A percentile compares a stretch with the other conserved stretches of the same genome.
Conservation (phyloP, 768 basidiomycete genomes). For the Tricholoma hemisulphureum region DNA sequence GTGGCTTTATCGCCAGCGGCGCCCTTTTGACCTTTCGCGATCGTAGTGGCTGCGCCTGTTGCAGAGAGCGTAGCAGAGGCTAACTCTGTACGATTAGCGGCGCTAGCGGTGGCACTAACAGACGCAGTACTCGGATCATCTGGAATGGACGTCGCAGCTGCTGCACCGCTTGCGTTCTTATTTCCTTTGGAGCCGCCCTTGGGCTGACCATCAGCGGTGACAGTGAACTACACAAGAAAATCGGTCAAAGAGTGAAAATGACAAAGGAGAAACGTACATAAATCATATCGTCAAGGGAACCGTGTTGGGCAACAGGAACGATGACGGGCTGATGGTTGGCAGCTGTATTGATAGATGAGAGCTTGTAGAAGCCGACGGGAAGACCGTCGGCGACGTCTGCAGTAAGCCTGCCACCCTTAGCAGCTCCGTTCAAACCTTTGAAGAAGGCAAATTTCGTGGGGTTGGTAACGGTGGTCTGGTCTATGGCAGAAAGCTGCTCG, state of each 20-base stretch:
- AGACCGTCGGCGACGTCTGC: slow-evolving; percentile 49
- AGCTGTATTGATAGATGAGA: slow-evolving; percentile 51
- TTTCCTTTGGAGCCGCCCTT: slow-evolving; percentile 6
- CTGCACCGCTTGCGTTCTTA: slow-evolving; percentile 7
- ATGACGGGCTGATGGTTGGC: slow-evolving; percentile 51
- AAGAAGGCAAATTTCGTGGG: slow-evolving; percentile 61
- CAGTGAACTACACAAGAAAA: slow-evolving; percentile 28
- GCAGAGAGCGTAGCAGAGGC: slow-evolving; percentile 3
- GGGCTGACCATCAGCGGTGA: slow-evolving; percentile 32
- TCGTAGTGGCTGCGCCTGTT: slow-evolving; percentile 11
- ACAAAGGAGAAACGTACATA: slow-evolving; percentile 36
- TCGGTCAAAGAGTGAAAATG: background rate
- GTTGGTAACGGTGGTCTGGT: slow-evolving; percentile 44
- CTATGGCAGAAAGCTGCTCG: slow-evolving; percentile 25
- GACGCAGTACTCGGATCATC: background rate
- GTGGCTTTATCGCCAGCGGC: background rate
- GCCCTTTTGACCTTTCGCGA: slow-evolving; percentile 10
- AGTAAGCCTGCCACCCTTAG: slow-evolving; percentile 49
- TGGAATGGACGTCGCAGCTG: slow-evolving; percentile 6
- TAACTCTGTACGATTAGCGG: background rate
- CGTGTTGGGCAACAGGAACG: slow-evolving; percentile 50
- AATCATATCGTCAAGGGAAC: slow-evolving; percentile 45
- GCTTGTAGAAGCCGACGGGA: slow-evolving; percentile 54
- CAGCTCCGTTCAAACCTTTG: slow-evolving; percentile 54
- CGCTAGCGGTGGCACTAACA: background rate